phyloP scores from a whole-genome alignment of 805 yeast species.

The Wickerhamiella bombiphila region DNA sequence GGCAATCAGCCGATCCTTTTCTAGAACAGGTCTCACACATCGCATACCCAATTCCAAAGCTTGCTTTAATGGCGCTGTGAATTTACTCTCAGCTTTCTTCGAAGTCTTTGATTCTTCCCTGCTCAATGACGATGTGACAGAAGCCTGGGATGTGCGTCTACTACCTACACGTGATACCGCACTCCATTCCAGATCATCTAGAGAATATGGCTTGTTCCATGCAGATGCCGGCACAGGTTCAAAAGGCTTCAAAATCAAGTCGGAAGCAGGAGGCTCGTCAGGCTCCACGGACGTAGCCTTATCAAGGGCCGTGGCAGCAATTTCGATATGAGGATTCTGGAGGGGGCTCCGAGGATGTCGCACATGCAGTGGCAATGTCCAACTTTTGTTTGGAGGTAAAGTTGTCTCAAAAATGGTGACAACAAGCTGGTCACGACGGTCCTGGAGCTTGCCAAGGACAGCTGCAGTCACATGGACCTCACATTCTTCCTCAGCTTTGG shows the following conservation, averaged over 20 bases:
- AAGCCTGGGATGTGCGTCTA: background rate
- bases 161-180: background rate
- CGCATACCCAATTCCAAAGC: conserved; percentile 15
- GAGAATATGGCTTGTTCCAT: background rate
- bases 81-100: background rate
- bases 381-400: conserved; percentile 3
- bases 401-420: conserved; percentile 11
- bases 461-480: conserved; percentile 12
- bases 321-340: conserved; percentile 12
- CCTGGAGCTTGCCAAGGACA: conserved; percentile 9
- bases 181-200: background rate
- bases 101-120: background rate
- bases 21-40: conserved; percentile 17
- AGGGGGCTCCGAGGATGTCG: conserved; percentile 15
- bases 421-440: conserved; percentile 9
- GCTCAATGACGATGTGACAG: background rate
- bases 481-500: conserved; percentile 4
- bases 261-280: background rate
- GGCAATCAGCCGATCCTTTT: conserved; percentile 16
- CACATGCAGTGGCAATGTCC: conserved; percentile 7
- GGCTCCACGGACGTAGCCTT: background rate
- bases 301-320: conserved; percentile 10
- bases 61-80: conserved; percentile 9
- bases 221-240: conserved; percentile 4
- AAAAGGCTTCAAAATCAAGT: conserved; percentile 1